Conservation (phyloP, 208 protist species). For the Wallacemonas sp. region DNA sequence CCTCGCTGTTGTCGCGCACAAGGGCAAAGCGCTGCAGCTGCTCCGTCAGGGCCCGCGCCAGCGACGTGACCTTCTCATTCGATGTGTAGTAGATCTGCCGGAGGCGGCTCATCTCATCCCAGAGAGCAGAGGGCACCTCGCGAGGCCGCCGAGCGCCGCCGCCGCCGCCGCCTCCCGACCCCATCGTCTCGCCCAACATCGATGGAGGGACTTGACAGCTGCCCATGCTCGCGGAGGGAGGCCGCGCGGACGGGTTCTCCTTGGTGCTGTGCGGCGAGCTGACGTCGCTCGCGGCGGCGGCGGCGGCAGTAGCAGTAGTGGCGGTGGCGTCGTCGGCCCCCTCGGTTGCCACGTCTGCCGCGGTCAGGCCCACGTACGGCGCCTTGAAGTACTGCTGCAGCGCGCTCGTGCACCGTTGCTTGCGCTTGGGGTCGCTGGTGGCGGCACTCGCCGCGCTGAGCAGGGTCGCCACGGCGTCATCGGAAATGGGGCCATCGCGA, state of each 20-base stretch:
- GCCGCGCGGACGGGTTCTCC: neutral
- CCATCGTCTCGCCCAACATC: too few species aligned
- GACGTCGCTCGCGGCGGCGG: neutral
- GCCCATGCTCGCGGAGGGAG: constrained; percentile 9
- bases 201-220: neutral
- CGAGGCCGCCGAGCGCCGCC: constrained; percentile 20
- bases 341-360: neutral
- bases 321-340: neutral
- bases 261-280: neutral
- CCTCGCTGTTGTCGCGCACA: constrained; percentile 35
- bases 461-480: constrained; percentile 7
- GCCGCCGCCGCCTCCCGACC: neutral
- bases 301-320: neutral
- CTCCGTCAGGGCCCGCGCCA: constrained; percentile 3
- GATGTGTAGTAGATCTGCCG: constrained; percentile 24
- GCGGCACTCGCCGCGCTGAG: constrained; percentile 6
- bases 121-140: constrained; percentile 46
- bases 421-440: constrained; percentile 10
- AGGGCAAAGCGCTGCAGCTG: constrained; percentile 41
- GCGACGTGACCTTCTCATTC: constrained; percentile 22
- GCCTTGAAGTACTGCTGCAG: constrained; percentile 18
- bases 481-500: neutral
- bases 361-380: neutral
- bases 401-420: constrained; percentile 8
- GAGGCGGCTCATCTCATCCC: constrained; percentile 46